Conservation (phyloP, 2,329 filamentous ascomycete species). For the Paraconiothyrium sp. region DNA sequence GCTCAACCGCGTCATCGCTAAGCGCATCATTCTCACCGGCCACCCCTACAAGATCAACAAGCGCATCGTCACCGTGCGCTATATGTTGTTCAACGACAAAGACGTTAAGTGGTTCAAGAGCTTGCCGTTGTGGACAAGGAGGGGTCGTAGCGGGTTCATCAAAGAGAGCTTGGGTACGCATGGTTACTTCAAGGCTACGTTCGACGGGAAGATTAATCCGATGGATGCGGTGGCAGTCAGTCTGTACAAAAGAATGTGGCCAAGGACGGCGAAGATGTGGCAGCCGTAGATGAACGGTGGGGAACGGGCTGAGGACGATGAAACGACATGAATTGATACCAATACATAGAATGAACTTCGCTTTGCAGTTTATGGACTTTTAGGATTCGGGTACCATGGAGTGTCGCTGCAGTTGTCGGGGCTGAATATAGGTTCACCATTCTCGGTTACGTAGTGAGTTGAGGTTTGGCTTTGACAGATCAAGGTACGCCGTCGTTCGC, state of each 20-base stretch:
- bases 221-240: slow-evolving; percentile 94
- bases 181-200: slow-evolving; percentile 99
- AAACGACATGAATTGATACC: slow-evolving; percentile 14
- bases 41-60: slow-evolving; percentile 99
- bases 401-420: too few relatives aligned
- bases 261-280: slow-evolving; percentile 69
- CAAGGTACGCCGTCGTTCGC: too few relatives aligned
- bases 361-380: background rate
- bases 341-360: slow-evolving; percentile 7
- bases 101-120: slow-evolving; percentile 99
- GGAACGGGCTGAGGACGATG: background rate
- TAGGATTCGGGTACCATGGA: too few relatives aligned
- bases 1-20: slow-evolving; percentile 81
- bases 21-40: slow-evolving; percentile 91
- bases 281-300: slow-evolving; percentile 10
- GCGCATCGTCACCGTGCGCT: slow-evolving; percentile 93
- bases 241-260: slow-evolving; percentile 65
- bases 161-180: slow-evolving; percentile 96
- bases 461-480: too few relatives aligned
- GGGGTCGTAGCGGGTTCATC: slow-evolving; percentile 87
- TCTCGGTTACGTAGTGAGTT: too few relatives aligned
- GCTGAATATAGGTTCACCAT: too few relatives aligned
- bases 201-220: slow-evolving; percentile 94
- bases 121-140: slow-evolving; percentile 89
- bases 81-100: slow-evolving; percentile 99